Evolutionary conservation across 768 basidiomycete species (phyloP), one percentile per base, ranked within the genome.

Genomic region (Suillus subluteus): DNA sequence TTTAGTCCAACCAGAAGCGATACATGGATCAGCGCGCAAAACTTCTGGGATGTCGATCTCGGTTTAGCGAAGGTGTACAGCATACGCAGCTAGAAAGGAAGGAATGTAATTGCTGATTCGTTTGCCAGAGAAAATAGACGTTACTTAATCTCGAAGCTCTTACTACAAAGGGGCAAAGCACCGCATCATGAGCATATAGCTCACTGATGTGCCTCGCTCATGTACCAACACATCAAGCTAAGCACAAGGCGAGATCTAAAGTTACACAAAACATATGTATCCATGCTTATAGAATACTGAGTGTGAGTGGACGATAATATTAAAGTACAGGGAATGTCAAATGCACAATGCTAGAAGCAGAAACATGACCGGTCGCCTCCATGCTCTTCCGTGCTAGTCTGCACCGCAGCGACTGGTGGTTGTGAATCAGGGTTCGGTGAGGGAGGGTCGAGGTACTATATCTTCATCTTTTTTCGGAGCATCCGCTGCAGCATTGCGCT

Each of bases 71-170:
- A 16, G 13, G 26, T 30, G 15, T 16, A 8, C 48, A 15, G 80
- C 71, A 89, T 77, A 8, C 78, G 9, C 18, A 8, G 48, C 87
- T 88, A 3, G 83, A 83, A 65, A 91, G 80, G 69, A 83, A 76
- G 8, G 83, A 79, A 71, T 91, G 84, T 32, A 32, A 5, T 32
- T 32, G 32, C 68, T 84, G 80, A 70, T 88, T 89, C 50, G 90
- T 89, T 73, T 91, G 90, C 66, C 23, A 66, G 56, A 4, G 37
- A 30, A 40, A 46, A 71, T 18, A 11, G 30, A 18, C 32, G 32
- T 32, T 32, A 32, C 30, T 55, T 8, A 16, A 4, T 16, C 52
- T 11, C 4, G 4, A 18, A 18, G 30, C 26, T 26, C 26, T 26
- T 32, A 32, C 32, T 32, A 32, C 32, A 32, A 5, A 32, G 4